Conservation (phyloP, 169 alveolate species). For the Amoebophrya sp. region DNA sequence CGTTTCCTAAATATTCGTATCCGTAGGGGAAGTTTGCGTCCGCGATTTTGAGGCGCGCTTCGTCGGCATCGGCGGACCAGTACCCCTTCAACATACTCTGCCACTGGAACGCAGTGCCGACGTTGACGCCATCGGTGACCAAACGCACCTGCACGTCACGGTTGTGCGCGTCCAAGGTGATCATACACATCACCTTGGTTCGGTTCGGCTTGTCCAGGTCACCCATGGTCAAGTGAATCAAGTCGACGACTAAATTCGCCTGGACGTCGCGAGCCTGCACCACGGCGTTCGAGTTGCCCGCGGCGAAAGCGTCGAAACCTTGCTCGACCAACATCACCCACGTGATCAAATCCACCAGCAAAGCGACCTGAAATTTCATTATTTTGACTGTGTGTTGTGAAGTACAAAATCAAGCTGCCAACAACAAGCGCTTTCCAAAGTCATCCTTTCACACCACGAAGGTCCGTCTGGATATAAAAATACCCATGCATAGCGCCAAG, state of each 20-base stretch:
- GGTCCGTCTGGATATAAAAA: no score
- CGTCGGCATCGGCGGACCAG: constrained; percentile 62
- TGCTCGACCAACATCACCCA: constrained; percentile 68
- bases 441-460: no score
- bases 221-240: constrained; percentile 78
- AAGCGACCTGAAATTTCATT: constrained; percentile 77
- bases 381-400: no score
- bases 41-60: constrained; percentile 68
- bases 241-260: constrained; percentile 52
- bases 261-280: constrained; percentile 47
- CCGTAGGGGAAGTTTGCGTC: constrained; percentile 83
- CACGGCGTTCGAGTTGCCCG: constrained; percentile 52
- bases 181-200: constrained; percentile 80
- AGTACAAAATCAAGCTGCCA: no score
- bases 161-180: constrained; percentile 86
- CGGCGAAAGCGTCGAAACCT: constrained; percentile 45
- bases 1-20: constrained; percentile 91
- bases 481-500: no score
- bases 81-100: constrained; percentile 85
- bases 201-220: constrained; percentile 62
- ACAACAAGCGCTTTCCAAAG: no score
- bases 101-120: constrained; percentile 87
- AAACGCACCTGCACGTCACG: constrained; percentile 82
- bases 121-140: constrained; percentile 57
- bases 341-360: constrained; percentile 65